Percentiles rank a stretch among this genome's conserved stretches.
Conservation (phyloP, 768 basidiomycete species). For the Amanita rimosa region DNA sequence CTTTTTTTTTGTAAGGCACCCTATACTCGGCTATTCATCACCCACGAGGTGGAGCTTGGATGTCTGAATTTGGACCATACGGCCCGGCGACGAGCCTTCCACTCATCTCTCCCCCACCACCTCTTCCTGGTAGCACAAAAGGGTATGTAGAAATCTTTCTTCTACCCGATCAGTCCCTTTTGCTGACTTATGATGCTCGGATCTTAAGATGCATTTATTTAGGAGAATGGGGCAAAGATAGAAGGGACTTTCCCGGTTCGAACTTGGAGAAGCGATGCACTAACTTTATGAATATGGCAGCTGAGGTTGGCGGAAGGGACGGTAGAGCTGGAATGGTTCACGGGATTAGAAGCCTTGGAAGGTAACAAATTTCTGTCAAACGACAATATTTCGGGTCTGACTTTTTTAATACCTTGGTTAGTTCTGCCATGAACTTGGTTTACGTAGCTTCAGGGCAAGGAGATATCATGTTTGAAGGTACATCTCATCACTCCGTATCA, state of each 20-base stretch:
- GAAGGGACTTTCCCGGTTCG: slow-evolving; percentile 12
- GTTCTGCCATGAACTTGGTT: slow-evolving; percentile 16
- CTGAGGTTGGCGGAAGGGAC: slow-evolving; percentile 13
- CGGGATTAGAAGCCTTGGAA: slow-evolving; percentile 15
- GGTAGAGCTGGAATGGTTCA: slow-evolving; percentile 17
- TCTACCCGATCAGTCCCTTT: neutral
- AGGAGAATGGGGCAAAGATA: slow-evolving; percentile 16
- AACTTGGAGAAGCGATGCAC: slow-evolving; percentile 14
- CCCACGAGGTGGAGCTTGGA: slow-evolving; percentile 15
- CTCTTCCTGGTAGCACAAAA: slow-evolving; percentile 15
- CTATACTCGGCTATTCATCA: slow-evolving; percentile 15
- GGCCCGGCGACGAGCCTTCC: slow-evolving; percentile 13
- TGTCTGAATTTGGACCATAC: slow-evolving; percentile 12
- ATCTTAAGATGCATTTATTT: slow-evolving; percentile 13
- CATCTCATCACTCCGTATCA: neutral
- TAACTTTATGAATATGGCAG: slow-evolving; percentile 16
- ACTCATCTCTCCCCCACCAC: slow-evolving; percentile 12
- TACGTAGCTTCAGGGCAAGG: slow-evolving; percentile 16
- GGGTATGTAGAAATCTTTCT: slow-evolving; percentile 5
- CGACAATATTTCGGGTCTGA: neutral
- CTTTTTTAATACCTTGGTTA: neutral
- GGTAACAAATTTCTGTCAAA: slow-evolving; percentile 2
- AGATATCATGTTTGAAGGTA: slow-evolving; percentile 17
- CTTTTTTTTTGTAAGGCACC: slow-evolving; percentile 12
- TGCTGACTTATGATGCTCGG: neutral